Evolutionary conservation across 176 grass and related monocot genomes (phyloP).

Genomic region (Juncus effusus): DNA sequence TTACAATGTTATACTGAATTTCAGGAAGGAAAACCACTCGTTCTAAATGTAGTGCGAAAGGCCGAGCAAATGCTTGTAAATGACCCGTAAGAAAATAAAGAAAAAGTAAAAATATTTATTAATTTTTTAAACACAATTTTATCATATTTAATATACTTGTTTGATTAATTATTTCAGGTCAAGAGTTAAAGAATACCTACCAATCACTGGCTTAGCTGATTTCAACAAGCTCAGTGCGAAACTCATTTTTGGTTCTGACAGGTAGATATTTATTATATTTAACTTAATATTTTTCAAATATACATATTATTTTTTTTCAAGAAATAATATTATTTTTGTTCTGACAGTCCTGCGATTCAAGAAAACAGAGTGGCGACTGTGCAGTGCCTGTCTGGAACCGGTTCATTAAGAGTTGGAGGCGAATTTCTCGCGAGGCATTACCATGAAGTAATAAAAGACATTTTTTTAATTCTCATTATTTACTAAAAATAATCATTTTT

Average conservation of each 20-base stretch:
- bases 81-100: conserved; percentile 44
- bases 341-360: conserved; percentile 71
- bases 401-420: conserved; percentile 80
- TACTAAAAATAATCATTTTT: background rate
- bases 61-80: conserved; percentile 70
- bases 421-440: conserved; percentile 99
- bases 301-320: no score
- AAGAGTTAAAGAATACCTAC: conserved; percentile 85
- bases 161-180: conserved; percentile 34
- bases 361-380: conserved; percentile 82
- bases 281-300: background rate
- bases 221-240: conserved; percentile 97
- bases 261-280: conserved; percentile 37
- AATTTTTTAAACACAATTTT: conserved; percentile 9
- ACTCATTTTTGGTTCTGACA: conserved; percentile 91
- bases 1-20: conserved; percentile 17
- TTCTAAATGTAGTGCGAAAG: conserved; percentile 80
- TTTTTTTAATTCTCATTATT: no score
- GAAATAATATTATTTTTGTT: no score
- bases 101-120: background rate
- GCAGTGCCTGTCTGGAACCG: conserved; percentile 91
- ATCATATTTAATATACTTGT: conserved; percentile 10
- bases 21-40: conserved; percentile 97
- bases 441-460: conserved; percentile 47
- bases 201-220: conserved; percentile 86